Evolutionary conservation across 2,329 filamentous ascomycete species (phyloP).

Genomic region (Botrytis elliptica): DNA sequence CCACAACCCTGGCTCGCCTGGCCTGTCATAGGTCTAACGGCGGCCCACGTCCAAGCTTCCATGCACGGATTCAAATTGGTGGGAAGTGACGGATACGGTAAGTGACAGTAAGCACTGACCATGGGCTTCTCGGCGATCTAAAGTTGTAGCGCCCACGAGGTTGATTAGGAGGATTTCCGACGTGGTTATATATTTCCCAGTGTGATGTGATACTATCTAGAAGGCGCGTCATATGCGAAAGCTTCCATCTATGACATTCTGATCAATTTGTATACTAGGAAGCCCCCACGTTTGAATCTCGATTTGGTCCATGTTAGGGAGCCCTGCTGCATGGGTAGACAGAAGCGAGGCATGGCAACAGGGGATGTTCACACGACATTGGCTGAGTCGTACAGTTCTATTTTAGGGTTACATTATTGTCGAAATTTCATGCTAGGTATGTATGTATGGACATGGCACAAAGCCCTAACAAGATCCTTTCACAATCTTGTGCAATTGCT

Average conservation of each 20-base stretch:
- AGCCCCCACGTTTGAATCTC: background rate
- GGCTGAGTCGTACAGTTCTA: background rate
- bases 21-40: background rate
- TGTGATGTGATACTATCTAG: background rate
- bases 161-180: background rate
- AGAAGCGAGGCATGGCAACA: conserved; percentile 8
- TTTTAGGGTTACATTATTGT: conserved; percentile 9
- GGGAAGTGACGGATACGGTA: background rate
- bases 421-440: background rate
- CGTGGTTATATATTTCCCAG: background rate
- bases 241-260: background rate
- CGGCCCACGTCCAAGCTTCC: background rate
- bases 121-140: background rate
- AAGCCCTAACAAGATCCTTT: background rate
- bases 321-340: background rate
- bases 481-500: background rate
- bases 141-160: background rate
- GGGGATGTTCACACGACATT: background rate
- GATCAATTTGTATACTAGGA: background rate
- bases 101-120: background rate
- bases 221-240: background rate
- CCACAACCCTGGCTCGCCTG: background rate
- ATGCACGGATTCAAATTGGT: background rate
- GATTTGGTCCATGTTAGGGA: too few species aligned
- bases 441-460: background rate